Evolutionary conservation across 2,329 filamentous ascomycete genomes (phyloP).

Genomic region (Metarhizium sp.): DNA sequence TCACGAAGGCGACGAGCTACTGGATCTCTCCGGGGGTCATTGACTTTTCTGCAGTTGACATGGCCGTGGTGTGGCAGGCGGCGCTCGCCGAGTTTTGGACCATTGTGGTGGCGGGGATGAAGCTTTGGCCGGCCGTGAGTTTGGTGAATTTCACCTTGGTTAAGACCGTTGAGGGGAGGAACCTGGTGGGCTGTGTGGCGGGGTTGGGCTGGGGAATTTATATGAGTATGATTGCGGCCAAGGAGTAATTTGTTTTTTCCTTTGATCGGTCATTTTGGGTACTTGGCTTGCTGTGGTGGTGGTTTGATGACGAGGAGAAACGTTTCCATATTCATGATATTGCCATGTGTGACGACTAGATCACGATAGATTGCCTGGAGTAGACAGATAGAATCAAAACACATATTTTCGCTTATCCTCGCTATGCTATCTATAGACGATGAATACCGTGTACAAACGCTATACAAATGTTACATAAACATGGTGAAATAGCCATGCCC

Average conservation of each 20-base stretch:
- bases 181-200: constrained; percentile 61
- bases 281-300: background rate
- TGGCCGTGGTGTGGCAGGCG: constrained; percentile 31
- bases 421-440: background rate
- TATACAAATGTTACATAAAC: background rate
- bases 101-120: constrained; percentile 58
- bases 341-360: background rate
- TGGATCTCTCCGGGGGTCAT: constrained; percentile 30
- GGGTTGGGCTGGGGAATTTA: constrained; percentile 70
- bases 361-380: background rate
- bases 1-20: constrained; percentile 24
- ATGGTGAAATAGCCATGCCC: background rate
- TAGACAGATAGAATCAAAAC: background rate
- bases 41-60: constrained; percentile 36
- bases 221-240: constrained; percentile 51
- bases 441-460: background rate
- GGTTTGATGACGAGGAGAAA: background rate
- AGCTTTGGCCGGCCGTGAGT: constrained; percentile 62
- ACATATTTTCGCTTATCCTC: background rate
- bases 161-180: constrained; percentile 60
- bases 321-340: background rate
- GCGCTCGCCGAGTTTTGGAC: constrained; percentile 49
- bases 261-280: too few relatives aligned
- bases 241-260: background rate
- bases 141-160: constrained; percentile 59